Base-by-base conservation (phyloP, 2,329 filamentous ascomycete genomes). In the Epichloe festucae region DNA sequence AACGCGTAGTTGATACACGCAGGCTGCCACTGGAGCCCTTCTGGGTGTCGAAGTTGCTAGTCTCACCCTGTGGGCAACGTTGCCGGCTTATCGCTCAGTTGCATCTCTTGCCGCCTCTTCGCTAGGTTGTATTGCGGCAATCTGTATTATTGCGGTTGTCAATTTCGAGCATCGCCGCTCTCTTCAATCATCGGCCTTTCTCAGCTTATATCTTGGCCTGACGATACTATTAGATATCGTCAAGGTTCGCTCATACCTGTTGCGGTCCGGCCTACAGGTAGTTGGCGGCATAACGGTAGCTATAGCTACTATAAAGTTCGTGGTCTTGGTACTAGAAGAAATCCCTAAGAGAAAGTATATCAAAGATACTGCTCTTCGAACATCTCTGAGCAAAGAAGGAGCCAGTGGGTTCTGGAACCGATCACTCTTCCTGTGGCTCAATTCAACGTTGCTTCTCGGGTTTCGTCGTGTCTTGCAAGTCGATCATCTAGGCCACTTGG, bases 151-250 rank as follows among this genome's bases (percentile, higher is more conserved):
- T 5, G 51, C 59, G 0, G 52, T 67, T 10, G 64, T 65, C 2
- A 64, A 59, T 50, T 46, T 53, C 6, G 63, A 69, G 50, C 68
- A 71, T 52, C 55, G 55, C 57, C 68, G 56, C 34, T 62, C 67
- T 7, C 59, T 62, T 0, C 62, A 69, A 2, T 71, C 72, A 0
- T 75, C 72, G 0, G 59, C 68, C 1, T 52, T 74, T 1, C 57
- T 75, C 10, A 65, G 60, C 19, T 54, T 58, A 17, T 74, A 69
- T 51, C 56, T 75, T 14, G 59, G 67, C 39, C 43, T 71, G 19
- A 66, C 67, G 8, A 52, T 70, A 1, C 57, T 75, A 2, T 61
- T 73, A 10, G 73, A 74, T 40, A 55, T 63, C 4, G 60, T 66
- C 0, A 67, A 69, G 50, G 59, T 61, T 0, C 62, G 73, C 70